phyloP scores from a whole-genome alignment of 2,329 filamentous ascomycete species.

The Mollisia scopiformis region DNA sequence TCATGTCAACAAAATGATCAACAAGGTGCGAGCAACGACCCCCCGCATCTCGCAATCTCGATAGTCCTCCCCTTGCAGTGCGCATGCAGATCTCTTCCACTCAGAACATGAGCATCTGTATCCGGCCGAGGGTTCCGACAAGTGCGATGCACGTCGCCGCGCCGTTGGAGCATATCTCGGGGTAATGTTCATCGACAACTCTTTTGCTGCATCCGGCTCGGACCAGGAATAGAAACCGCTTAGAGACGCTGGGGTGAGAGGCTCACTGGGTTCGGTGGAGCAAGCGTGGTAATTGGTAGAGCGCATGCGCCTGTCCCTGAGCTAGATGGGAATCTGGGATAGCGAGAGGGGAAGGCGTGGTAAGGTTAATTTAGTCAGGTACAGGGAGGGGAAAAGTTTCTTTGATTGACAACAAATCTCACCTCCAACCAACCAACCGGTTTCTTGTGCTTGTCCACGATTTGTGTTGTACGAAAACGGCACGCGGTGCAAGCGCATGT shows the following conservation, averaged over 20 bases:
- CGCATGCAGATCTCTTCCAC: background rate
- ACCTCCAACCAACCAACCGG: background rate
- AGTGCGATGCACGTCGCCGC: background rate
- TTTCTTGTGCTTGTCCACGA: background rate
- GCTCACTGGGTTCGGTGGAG: background rate
- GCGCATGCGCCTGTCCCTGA: background rate
- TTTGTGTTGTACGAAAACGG: background rate
- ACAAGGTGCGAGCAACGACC: background rate
- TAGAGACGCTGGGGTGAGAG: background rate
- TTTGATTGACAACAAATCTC: background rate
- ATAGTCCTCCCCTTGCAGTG: background rate
- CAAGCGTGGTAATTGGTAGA: background rate
- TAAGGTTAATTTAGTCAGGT: background rate
- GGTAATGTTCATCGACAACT: background rate
- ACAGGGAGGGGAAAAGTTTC: background rate
- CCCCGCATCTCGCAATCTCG: background rate
- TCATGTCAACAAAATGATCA: background rate
- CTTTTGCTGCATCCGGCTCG: background rate
- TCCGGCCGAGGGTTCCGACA: background rate
- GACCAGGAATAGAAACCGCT: background rate
- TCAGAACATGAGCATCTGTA: background rate
- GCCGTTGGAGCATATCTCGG: background rate
- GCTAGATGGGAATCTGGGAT: background rate
- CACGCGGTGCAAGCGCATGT: background rate
- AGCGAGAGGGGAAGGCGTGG: background rate